Conservation (phyloP, 768 basidiomycete genomes). For the Ramaria sp. region DNA sequence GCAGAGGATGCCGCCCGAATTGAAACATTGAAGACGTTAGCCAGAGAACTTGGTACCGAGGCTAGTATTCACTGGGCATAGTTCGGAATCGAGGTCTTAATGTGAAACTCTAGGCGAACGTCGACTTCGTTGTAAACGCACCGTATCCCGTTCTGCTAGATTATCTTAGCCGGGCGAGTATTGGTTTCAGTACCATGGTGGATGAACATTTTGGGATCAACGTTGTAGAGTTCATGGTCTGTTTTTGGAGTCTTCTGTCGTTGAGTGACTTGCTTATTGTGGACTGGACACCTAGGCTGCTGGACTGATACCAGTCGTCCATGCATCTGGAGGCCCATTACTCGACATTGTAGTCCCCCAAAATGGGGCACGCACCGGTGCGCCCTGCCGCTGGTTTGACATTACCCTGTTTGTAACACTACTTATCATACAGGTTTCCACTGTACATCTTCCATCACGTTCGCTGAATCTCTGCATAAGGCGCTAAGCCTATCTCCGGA, state of each 20-base stretch:
- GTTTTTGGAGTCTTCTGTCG: constrained; percentile 16
- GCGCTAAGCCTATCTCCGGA: constrained; percentile 45
- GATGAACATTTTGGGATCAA: constrained; percentile 99
- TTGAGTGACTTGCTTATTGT: neutral
- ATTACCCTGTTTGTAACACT: neutral
- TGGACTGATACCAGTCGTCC: constrained; percentile 83
- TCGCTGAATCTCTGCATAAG: constrained; percentile 54
- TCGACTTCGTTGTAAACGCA: constrained; percentile 77
- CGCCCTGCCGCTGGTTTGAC: constrained; percentile 2
- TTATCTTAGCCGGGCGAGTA: constrained; percentile 63
- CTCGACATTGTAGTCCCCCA: constrained; percentile 85
- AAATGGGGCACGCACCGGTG: constrained; percentile 59
- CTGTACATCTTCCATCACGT: constrained; percentile 51
- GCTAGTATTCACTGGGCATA: constrained; percentile 27
- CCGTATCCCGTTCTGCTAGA: constrained; percentile 57
- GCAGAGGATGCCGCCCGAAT: constrained; percentile 63
- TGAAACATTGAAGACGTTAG: constrained; percentile 42
- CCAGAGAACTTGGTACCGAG: constrained; percentile 50
- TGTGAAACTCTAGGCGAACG: constrained; percentile 37
- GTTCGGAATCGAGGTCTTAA: neutral
- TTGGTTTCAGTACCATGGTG: constrained; percentile 93
- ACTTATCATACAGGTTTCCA: constrained; percentile 52
- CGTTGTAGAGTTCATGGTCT: constrained; percentile 93
- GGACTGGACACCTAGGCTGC: constrained; percentile 45
- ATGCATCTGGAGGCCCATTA: constrained; percentile 88